Conservation (phyloP, 2,329 filamentous ascomycete species). For the Colletotrichum lentis region DNA sequence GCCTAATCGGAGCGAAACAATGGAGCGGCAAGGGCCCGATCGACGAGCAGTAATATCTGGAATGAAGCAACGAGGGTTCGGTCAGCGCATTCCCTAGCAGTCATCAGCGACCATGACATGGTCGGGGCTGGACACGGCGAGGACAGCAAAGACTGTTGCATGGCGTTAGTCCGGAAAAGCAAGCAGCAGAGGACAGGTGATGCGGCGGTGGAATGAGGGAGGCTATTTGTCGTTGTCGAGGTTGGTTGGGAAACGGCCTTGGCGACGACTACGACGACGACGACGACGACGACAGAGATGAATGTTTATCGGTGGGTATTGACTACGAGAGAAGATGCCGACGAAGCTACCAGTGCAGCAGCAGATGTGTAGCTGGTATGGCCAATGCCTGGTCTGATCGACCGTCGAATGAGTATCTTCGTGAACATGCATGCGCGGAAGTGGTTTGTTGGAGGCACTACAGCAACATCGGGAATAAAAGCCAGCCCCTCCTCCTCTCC, state of each 20-base stretch:
- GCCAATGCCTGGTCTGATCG: background rate
- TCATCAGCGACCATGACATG: background rate
- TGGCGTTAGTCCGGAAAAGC: constrained; percentile 11
- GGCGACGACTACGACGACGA: no score
- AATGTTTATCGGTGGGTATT: no score
- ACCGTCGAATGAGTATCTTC: no score
- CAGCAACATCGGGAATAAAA: background rate
- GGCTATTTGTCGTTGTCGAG: background rate
- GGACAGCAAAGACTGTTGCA: constrained; percentile 1
- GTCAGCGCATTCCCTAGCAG: background rate
- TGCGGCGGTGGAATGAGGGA: background rate
- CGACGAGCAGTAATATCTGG: constrained; percentile 32
- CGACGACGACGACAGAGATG: no score
- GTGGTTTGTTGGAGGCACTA: no score
- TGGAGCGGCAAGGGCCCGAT: constrained; percentile 30
- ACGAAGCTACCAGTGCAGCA: background rate
- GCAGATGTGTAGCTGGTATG: background rate
- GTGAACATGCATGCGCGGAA: no score
- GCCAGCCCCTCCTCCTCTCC: background rate
- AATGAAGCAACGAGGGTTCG: constrained; percentile 25
- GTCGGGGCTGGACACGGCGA: constrained; percentile 21
- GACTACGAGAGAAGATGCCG: no score
- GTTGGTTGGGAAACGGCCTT: no score
- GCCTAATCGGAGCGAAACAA: constrained; percentile 20
- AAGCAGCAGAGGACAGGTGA: background rate